Evolutionary conservation across 306 rosid species (phyloP).

Genomic region (Nissolia schottii): DNA sequence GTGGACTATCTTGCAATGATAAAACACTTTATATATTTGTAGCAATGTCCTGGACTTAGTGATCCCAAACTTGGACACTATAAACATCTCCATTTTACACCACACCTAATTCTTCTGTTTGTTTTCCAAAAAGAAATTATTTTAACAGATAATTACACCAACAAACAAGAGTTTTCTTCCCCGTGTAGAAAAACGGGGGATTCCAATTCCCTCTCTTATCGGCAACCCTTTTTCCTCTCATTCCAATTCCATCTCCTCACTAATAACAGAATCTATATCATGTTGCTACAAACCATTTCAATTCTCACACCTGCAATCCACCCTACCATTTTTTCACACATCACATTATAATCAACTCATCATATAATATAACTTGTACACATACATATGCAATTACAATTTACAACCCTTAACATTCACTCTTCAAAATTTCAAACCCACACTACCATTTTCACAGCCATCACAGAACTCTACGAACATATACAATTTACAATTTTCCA

Average conservation of each 20-base stretch:
- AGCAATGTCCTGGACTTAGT: too few relatives aligned
- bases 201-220: neutral
- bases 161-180: too few relatives aligned
- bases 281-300: neutral
- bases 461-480: too few relatives aligned
- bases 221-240: neutral
- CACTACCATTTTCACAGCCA: too few relatives aligned
- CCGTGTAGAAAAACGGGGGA: neutral
- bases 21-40: too few relatives aligned
- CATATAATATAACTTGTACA: neutral
- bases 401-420: neutral
- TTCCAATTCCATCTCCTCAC: neutral
- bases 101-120: neutral
- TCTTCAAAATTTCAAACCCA: neutral
- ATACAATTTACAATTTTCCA: too few relatives aligned
- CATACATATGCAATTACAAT: neutral
- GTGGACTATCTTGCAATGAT: too few relatives aligned
- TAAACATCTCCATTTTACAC: neutral
- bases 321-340: neutral
- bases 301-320: neutral
- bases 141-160: too few relatives aligned
- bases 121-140: too few relatives aligned
- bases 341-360: neutral
- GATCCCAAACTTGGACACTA: too few relatives aligned
- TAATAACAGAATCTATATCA: neutral